phyloP scores from a whole-genome alignment of 805 yeast genomes.

The Wickerhamiella qilinensis region DNA sequence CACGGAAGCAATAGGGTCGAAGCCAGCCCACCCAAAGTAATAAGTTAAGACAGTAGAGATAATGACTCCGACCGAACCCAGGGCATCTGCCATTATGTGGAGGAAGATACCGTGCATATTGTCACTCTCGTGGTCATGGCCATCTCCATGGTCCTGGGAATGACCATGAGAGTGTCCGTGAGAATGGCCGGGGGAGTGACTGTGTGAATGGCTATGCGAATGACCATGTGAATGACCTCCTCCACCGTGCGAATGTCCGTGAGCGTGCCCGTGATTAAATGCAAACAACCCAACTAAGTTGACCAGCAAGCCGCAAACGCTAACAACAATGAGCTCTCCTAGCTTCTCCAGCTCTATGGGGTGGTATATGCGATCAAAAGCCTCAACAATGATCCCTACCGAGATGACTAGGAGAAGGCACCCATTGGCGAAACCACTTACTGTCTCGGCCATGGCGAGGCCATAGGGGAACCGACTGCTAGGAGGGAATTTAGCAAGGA shows the following conservation, averaged over 20 bases:
- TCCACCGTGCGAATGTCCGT: constrained; percentile 16
- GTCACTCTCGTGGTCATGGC: constrained; percentile 25
- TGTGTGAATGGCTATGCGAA: constrained; percentile 14
- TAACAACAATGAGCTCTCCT: constrained; percentile 70
- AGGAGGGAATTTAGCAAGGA: constrained; percentile 41
- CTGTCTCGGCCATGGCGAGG: constrained; percentile 64
- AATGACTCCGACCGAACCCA: constrained; percentile 97
- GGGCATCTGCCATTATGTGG: constrained; percentile 86
- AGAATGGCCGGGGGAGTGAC: constrained; percentile 6
- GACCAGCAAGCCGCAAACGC: constrained; percentile 69
- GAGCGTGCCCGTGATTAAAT: constrained; percentile 49
- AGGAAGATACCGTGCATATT: constrained; percentile 90
- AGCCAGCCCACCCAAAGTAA: constrained; percentile 54
- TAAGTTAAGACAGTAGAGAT: constrained; percentile 68
- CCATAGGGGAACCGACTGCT: constrained; percentile 76
- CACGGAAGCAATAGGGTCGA: constrained; percentile 86
- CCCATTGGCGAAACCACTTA: constrained; percentile 94
- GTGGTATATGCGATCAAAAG: constrained; percentile 58
- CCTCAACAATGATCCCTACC: constrained; percentile 74
- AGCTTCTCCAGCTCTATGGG: constrained; percentile 71
- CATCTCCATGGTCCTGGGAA: constrained; percentile 4
- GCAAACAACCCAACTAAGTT: constrained; percentile 89
- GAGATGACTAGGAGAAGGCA: constrained; percentile 77
- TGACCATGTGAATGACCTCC: constrained; percentile 16
- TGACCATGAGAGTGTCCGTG: constrained; percentile 6